A percentile compares a stretch with the other conserved stretches of the same genome.
These are phyloP conservation scores for Aspergillus candidus DNA, from an alignment of 2,329 filamentous ascomycete species.

Conservation along the genomic window DNA sequence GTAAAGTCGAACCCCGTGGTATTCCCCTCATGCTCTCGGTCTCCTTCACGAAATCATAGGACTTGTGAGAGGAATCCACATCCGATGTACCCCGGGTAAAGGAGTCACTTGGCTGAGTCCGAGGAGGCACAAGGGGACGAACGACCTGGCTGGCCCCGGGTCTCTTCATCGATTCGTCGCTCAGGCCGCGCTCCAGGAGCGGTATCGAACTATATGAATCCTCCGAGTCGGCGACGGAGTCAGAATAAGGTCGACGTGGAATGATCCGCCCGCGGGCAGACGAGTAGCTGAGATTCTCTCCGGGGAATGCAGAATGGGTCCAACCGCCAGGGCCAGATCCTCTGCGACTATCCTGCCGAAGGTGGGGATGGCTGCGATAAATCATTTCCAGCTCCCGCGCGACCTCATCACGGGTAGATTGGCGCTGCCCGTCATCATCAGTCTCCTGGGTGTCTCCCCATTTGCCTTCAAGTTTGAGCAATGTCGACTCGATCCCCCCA, in stretches of 20 bases:
- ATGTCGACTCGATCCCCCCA: slow-evolving; percentile 84
- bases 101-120: slow-evolving; percentile 21
- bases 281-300: slow-evolving; percentile 20
- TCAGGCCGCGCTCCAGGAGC: slow-evolving; percentile 61
- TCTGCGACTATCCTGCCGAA: neutral
- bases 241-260: slow-evolving; percentile 33
- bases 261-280: slow-evolving; percentile 22
- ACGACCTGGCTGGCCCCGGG: slow-evolving; percentile 21
- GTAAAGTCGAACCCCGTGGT: slow-evolving; percentile 38
- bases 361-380: slow-evolving; percentile 2
- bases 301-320: slow-evolving; percentile 20
- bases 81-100: slow-evolving; percentile 25
- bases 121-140: slow-evolving; percentile 20
- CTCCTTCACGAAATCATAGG: slow-evolving; percentile 46
- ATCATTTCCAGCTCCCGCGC: slow-evolving; percentile 4
- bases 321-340: slow-evolving; percentile 14
- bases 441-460: slow-evolving; percentile 38
- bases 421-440: neutral
- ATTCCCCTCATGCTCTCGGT: slow-evolving; percentile 48
- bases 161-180: slow-evolving; percentile 46
- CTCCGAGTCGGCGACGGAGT: slow-evolving; percentile 54
- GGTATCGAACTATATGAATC: slow-evolving; percentile 73
- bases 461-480: slow-evolving; percentile 86
- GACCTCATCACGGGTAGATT: neutral
- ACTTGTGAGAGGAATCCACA: slow-evolving; percentile 41